Evolutionary conservation across 345 rosid species (phyloP), one percentile per base, ranked within the genome.

Genomic region (Gossypium stocksii): DNA sequence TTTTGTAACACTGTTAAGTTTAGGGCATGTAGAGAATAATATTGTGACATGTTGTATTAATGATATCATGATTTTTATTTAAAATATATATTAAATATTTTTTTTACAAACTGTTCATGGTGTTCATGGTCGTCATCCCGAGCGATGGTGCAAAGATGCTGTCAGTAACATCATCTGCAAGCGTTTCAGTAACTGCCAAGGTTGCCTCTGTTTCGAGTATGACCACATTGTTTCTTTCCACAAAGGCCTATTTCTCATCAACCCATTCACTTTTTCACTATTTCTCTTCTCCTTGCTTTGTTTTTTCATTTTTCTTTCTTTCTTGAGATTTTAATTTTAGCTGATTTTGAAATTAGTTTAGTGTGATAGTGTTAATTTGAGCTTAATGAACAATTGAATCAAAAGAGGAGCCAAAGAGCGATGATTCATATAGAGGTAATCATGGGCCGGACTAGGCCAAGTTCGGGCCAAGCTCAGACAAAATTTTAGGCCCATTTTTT

Each of bases 161-260:
- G 94, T 94, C 53, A 94, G 97, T 1, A 93, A 93, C 82, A 72
- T 91, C 4, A 95, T 94, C 77, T 91, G 97, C 86, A 89, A 87
- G 78, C 92, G 97, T 65, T 88, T 92, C 85, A 82, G 89, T 76
- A 95, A 95, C 77, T 94, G 99, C 82, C 70, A 77, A 23, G 98
- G 98, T 1, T 94, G 98, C 78, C 95, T 94, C 76, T 94, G 96
- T 84, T 94, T 88, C 85, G 90, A 94, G 81, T 91, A 94, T 83
- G 97, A 92, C 79, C 98, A 94, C 82, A 83, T 92, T 74, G 78
- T 92, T 77, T 94, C 94, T 68, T 94, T 81, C 81, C 91, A 96
- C 73, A 91, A 89, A 89, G 98, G 93, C 89, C 73, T 11, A 16
- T 51, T 54, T 61, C n/a, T 44, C 54, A 52, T 67, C 4, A 67